Conservation (phyloP, 1,284 basidiomycete genomes). For the Austroboletus olivaceoglutinosus region DNA sequence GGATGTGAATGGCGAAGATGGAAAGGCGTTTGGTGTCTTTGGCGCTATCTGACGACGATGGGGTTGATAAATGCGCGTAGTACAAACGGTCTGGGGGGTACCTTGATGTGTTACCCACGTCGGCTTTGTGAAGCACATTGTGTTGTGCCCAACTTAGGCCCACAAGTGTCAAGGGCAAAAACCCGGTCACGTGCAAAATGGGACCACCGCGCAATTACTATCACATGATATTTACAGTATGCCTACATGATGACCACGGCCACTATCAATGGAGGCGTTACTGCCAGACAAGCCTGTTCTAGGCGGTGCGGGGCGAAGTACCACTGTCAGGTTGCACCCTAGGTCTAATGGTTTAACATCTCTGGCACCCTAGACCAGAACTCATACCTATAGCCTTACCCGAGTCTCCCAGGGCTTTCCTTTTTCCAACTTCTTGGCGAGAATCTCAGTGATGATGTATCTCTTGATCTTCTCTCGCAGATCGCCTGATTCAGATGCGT, state of each 20-base stretch:
- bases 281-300: too few species aligned
- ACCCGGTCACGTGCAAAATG: background rate
- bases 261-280: too few species aligned
- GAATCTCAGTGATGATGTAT: constrained; percentile 15
- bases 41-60: constrained; percentile 23
- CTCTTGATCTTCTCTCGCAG: constrained; percentile 14
- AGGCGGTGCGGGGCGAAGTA: too few species aligned
- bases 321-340: too few species aligned
- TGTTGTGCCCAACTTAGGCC: constrained; percentile 21
- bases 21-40: constrained; percentile 68
- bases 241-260: too few species aligned
- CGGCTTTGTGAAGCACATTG: constrained; percentile 58
- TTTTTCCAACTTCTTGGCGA: constrained; percentile 14
- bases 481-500: constrained; percentile 6
- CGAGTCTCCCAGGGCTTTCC: constrained; percentile 11
- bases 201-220: too few species aligned
- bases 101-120: constrained; percentile 56
- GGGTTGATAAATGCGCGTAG: background rate
- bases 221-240: too few species aligned
- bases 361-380: too few species aligned
- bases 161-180: constrained; percentile 44
- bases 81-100: background rate
- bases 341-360: too few species aligned
- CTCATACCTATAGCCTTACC: too few species aligned
- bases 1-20: constrained; percentile 92